These are phyloP conservation scores for Apiospora kogelbergensis DNA, from an alignment of 2,329 filamentous ascomycete species.

Conservation along the genomic window DNA sequence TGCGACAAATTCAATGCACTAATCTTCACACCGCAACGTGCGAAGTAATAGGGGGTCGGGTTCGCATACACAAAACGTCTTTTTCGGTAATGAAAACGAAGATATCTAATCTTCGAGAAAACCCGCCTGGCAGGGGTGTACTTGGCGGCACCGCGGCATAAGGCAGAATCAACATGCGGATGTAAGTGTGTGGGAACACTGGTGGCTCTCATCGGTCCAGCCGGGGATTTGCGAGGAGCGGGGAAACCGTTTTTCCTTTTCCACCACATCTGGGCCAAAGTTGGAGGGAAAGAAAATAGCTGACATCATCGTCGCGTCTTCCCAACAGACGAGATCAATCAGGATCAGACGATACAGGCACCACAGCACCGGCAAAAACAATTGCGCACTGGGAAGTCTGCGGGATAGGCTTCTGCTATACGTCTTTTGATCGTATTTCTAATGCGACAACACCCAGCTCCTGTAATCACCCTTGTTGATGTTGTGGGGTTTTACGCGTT, in stretches of 20 bases:
- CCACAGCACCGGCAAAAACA: not conserved
- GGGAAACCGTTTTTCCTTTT: slow-evolving; percentile 1
- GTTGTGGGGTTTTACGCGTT: not conserved
- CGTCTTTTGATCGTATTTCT: too few species aligned
- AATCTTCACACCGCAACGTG: not conserved
- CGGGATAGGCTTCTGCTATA: not conserved
- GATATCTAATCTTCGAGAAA: slow-evolving; percentile 4
- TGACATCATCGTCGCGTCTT: slow-evolving; percentile 7
- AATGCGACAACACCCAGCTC: not conserved
- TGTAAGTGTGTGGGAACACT: not conserved
- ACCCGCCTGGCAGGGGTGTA: not conserved
- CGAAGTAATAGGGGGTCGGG: not conserved
- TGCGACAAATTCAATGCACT: not conserved
- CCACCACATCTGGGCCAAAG: not conserved
- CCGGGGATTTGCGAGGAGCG: not conserved
- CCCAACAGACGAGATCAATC: not conserved
- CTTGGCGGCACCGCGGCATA: not conserved
- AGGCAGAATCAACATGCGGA: not conserved
- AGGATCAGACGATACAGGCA: not conserved
- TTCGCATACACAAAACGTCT: slow-evolving; percentile 1
- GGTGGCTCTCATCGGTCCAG: not conserved
- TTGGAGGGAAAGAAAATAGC: not conserved
- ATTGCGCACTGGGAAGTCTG: not conserved
- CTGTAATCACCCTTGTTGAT: not conserved
- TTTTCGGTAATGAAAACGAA: not conserved